Base-by-base conservation (phyloP, 2,329 filamentous ascomycete genomes). In the Chaetomium olivaceum region DNA sequence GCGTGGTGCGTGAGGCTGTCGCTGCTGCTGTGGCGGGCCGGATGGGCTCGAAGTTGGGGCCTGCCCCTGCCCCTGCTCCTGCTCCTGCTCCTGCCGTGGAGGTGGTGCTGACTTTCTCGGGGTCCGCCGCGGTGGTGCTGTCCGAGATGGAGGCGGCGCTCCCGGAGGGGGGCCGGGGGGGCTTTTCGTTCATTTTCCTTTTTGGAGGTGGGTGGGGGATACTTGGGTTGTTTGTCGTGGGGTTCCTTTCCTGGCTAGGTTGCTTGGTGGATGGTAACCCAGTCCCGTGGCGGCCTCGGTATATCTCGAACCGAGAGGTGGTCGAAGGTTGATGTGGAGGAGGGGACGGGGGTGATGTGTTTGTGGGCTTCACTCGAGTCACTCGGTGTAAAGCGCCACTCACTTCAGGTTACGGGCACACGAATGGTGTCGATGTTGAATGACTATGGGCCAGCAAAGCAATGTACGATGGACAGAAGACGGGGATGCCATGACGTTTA, bases 401-500 rank as follows among this genome's bases (percentile, higher is more conserved):
- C 21, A 36, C 36, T 43, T 52, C 27, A 39, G 33, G 46, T 19
- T 25, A 58, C 54, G 11, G 14, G 39, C 33, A 57, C 33, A 19
- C 21, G 6, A 27, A 39, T 48, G 36, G n/a, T 21, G 16, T 36
- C 48, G n/a, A 25, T 62, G 60, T 48, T 36, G 29, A 33, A 36
- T 31, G 52, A 21, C 54, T 25, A 14, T 11, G 33, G 54, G n/a
- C 21, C 12, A 27, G 55, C 23, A 51, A 36, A 39, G n/a, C 29
- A 21, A 31, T 31, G 31, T 36, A 16, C 33, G 29, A 25, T 48
- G 46, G 52, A 58, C 25, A 51, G 7, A 29, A 46, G 39, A 25
- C 21, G 52, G 39, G 56, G 55, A 27, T 23, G n/a, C 56, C 62
- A 63, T 63, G 46, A 46, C 62, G 62, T 63, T 63, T 63, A 63